Evolutionary conservation across 352 stramenopile genomes (phyloP).

Genomic region (Globisporangium solare): DNA sequence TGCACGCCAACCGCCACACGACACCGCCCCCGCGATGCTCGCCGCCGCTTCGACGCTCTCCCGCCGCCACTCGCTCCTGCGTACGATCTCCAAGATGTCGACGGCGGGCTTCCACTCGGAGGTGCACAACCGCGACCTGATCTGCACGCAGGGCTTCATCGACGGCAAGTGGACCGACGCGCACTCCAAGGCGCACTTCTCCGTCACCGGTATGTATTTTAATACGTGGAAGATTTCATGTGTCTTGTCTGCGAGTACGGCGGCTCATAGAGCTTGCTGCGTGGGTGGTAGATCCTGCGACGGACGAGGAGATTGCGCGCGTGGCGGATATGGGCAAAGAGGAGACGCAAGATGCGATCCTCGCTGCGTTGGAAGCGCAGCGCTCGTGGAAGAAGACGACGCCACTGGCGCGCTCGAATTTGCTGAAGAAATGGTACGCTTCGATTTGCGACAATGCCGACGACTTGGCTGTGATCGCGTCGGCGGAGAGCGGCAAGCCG

Average conservation of each 20-base stretch:
- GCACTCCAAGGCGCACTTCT: conserved; percentile 47
- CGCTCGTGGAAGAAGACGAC: conserved; percentile 70
- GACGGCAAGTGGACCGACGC: conserved; percentile 73
- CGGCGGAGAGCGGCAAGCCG: conserved; percentile 96
- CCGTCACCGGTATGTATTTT: conserved; percentile 55
- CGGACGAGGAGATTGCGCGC: conserved; percentile 59
- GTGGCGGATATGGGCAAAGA: conserved; percentile 64
- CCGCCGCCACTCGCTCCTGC: conserved; percentile 6
- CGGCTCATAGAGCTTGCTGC: too few species aligned
- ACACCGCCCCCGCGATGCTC: conserved; percentile 4
- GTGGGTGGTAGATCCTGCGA: conserved; percentile 54
- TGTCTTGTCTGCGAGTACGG: too few species aligned
- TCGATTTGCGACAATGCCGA: conserved; percentile 64
- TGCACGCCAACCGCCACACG: not conserved
- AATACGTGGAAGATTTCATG: too few species aligned
- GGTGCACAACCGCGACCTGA: conserved; percentile 55
- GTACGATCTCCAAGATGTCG: not conserved
- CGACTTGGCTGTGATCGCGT: conserved; percentile 92
- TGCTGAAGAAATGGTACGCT: conserved; percentile 82
- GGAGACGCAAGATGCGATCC: conserved; percentile 75
- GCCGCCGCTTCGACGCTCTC: conserved; percentile 1
- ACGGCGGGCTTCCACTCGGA: conserved; percentile 39
- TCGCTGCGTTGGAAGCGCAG: conserved; percentile 54
- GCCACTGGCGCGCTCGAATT: conserved; percentile 47
- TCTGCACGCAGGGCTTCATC: conserved; percentile 76